phyloP scores from a whole-genome alignment of 148 eudicot genomes.

The Oxyria digyna region DNA sequence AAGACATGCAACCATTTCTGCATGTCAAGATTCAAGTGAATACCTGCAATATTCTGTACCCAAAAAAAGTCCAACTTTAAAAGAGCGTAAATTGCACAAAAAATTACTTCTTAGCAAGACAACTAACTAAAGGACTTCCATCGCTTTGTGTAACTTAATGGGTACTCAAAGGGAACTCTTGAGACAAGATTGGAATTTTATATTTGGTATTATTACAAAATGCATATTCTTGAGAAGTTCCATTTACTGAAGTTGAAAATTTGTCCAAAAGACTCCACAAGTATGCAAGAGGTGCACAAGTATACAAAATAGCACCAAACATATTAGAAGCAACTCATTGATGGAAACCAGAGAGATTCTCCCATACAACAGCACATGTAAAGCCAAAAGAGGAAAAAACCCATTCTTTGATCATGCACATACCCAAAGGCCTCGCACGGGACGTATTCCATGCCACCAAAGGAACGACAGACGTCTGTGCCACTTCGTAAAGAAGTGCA shows the following conservation, averaged over 20 bases:
- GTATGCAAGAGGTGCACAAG: background rate
- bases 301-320: background rate
- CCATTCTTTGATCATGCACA: constrained; percentile 13
- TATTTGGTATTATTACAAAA: background rate
- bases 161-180: background rate
- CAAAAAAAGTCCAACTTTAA: constrained; percentile 19
- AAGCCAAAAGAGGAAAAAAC: background rate
- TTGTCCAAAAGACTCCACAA: background rate
- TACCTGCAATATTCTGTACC: constrained; percentile 80
- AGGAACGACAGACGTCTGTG: constrained; percentile 66
- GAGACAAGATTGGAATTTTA: background rate
- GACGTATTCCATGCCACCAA: constrained; percentile 52
- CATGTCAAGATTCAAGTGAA: constrained; percentile 73
- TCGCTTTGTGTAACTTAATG: background rate
- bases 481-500: constrained; percentile 63
- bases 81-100: background rate
- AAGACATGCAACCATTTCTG: constrained; percentile 71
- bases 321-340: background rate
- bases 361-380: background rate
- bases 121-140: background rate
- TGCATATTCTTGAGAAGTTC: background rate
- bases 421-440: constrained; percentile 75
- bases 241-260: background rate
- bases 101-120: background rate
- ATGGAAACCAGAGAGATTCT: background rate